A percentile compares a stretch with the other conserved stretches of the same genome.
Conservation (phyloP, 108 stramenopile genomes). For the Nitzschia sp. region DNA sequence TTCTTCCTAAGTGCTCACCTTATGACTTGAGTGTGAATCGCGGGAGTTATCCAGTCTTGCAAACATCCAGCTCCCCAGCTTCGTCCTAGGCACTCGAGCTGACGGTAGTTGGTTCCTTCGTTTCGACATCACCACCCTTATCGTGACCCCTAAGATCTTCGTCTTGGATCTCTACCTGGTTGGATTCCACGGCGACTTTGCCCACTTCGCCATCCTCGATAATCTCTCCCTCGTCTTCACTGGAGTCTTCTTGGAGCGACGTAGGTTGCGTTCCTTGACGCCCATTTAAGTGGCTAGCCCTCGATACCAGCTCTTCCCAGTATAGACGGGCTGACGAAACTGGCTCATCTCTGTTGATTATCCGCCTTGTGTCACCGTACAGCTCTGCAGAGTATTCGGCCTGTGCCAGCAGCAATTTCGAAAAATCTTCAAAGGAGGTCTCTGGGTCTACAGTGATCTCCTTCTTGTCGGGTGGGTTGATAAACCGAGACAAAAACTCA, state of each 20-base stretch:
- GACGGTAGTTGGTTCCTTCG: not conserved
- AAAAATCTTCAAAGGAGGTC: conserved; percentile 54
- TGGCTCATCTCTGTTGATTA: conserved; percentile 55
- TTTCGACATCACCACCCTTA: not conserved
- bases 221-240: conserved; percentile 90
- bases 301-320: conserved; percentile 52
- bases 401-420: conserved; percentile 46
- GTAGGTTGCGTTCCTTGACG: conserved; percentile 16
- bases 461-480: conserved; percentile 19
- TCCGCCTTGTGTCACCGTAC: conserved; percentile 50
- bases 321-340: conserved; percentile 69
- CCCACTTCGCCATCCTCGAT: conserved; percentile 63
- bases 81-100: no score
- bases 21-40: no score
- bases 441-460: conserved; percentile 30
- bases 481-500: conserved; percentile 41
- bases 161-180: no score
- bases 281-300: not conserved
- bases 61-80: no score
- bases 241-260: conserved; percentile 51
- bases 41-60: no score
- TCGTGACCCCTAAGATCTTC: not conserved
- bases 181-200: no score
- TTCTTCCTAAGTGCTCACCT: no score
- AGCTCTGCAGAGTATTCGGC: conserved; percentile 49